Base-by-base conservation (phyloP, 2,329 filamentous ascomycete genomes). In the Penicillium rolfsii region DNA sequence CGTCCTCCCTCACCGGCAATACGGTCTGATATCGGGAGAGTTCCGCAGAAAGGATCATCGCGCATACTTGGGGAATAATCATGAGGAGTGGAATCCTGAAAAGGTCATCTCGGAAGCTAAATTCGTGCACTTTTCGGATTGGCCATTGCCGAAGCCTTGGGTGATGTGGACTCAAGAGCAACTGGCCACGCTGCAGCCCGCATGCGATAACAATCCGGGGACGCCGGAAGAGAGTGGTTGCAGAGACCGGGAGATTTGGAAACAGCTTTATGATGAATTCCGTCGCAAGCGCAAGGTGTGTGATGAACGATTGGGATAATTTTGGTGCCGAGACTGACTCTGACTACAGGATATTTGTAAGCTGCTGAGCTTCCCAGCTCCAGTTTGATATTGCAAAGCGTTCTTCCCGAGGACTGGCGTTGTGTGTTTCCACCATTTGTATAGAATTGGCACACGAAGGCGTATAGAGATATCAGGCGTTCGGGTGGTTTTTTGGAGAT, bases 91-190 rank as follows among this genome's bases (percentile, higher is more conserved):
- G 87, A 84, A 90, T 67, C 81, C 87, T 0, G 76, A 86, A 26
- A 74, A 72, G 43, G 80, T 81, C 1, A 78, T 85, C 55, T 80
- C 81, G 14, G 86, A 89, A 67, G 85, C 87, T 6, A 90, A 89
- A 64, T 80, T 89, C 5, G 78, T 91, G 2, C 89, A 91, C 72
- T 91, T 91, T 71, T 88, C 85, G 12, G 89, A 91, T 69, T 89
- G 85, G 85, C 89, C 89, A 0, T 67, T 90, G 5, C 87, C 88
- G 0, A 91, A 91, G 65, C 85, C 85, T 2, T 87, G 85, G 84
- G 73, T 85, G 5, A 76, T 77, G 74, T 77, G 75, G 75, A 73
- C 74, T 19, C 71, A 70, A 33, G 66, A 71, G 22, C 58, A 72
- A 53, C 55, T 77, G 26, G 69, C 70, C 1, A 68, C 73, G 40